phyloP scores from a whole-genome alignment of 23 red algal genomes.

The Gracilaria gracilis region DNA sequence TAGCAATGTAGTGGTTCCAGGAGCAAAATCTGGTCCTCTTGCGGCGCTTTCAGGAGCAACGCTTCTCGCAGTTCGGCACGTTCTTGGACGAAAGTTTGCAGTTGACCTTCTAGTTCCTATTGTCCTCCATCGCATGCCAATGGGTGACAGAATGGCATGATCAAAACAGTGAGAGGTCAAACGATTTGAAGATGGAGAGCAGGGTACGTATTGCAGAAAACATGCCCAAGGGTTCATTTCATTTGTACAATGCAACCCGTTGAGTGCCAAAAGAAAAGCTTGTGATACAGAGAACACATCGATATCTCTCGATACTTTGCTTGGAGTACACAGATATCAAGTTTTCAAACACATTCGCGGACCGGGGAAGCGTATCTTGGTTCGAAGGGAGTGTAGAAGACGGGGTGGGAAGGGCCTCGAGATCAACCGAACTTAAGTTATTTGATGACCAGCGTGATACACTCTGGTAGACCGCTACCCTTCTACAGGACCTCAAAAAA shows the following conservation, averaged over 20 bases:
- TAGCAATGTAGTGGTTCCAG: conserved; percentile 26
- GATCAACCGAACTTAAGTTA: too few relatives aligned
- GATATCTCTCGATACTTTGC: neutral
- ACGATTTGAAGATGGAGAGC: neutral
- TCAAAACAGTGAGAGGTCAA: neutral
- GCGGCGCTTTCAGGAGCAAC: neutral
- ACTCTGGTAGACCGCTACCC: too few relatives aligned
- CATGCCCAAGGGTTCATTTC: neutral
- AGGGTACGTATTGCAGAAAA: neutral
- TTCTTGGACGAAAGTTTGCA: neutral
- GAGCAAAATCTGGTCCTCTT: neutral
- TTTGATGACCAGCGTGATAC: neutral
- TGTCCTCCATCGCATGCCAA: neutral
- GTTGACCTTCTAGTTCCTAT: neutral
- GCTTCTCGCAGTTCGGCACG: neutral
- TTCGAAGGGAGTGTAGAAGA: too few relatives aligned
- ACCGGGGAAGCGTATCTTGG: too few relatives aligned
- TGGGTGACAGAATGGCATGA: neutral
- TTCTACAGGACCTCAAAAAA: neutral
- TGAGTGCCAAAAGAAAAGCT: neutral
- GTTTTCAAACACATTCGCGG: neutral
- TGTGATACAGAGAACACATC: neutral
- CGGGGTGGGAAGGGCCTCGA: too few relatives aligned
- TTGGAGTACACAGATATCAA: neutral
- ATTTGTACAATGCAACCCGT: neutral